These are phyloP conservation scores for Microascus cirrosus DNA, from an alignment of 2,329 filamentous ascomycete genomes.

Conservation along the genomic window DNA sequence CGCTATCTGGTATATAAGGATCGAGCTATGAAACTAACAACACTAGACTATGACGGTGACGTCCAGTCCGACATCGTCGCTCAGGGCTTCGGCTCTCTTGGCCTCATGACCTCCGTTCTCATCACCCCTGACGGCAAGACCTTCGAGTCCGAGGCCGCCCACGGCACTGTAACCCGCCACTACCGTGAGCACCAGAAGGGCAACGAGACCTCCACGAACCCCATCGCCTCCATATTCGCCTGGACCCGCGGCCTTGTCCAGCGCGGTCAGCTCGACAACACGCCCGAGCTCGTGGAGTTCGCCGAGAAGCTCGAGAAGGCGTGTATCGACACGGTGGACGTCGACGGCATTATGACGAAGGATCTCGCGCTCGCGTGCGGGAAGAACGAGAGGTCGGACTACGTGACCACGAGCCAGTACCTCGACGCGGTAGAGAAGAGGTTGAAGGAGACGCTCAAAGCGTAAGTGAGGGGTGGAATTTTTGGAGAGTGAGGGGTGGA, in stretches of 20 bases:
- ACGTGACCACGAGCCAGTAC: constrained; percentile 89
- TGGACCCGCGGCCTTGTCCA: constrained; percentile 94
- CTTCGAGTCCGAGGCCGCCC: constrained; percentile 94
- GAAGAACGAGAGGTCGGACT: constrained; percentile 71
- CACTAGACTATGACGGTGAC: constrained; percentile 89
- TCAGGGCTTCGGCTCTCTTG: constrained; percentile 94
- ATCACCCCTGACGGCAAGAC: constrained; percentile 95
- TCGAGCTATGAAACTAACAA: neutral
- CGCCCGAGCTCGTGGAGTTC: constrained; percentile 84
- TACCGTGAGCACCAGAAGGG: constrained; percentile 99
- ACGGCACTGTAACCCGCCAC: constrained; percentile 96
- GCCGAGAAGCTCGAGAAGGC: constrained; percentile 87
- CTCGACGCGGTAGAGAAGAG: constrained; percentile 84
- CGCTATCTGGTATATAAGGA: neutral
- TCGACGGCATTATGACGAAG: constrained; percentile 98
- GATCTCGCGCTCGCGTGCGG: constrained; percentile 92
- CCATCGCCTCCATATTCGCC: constrained; percentile 96
- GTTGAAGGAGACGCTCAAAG: constrained; percentile 55
- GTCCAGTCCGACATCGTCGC: constrained; percentile 98
- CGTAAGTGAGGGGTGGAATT: neutral
- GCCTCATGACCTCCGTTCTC: constrained; percentile 96
- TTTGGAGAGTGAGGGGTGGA: neutral
- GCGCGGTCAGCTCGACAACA: constrained; percentile 84
- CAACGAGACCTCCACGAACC: constrained; percentile 93
- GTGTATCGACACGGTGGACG: constrained; percentile 86